Percentiles rank a stretch among this genome's conserved stretches.
These are phyloP conservation scores for Mycena metata DNA, from an alignment of 768 basidiomycete genomes.

Conservation along the genomic window DNA sequence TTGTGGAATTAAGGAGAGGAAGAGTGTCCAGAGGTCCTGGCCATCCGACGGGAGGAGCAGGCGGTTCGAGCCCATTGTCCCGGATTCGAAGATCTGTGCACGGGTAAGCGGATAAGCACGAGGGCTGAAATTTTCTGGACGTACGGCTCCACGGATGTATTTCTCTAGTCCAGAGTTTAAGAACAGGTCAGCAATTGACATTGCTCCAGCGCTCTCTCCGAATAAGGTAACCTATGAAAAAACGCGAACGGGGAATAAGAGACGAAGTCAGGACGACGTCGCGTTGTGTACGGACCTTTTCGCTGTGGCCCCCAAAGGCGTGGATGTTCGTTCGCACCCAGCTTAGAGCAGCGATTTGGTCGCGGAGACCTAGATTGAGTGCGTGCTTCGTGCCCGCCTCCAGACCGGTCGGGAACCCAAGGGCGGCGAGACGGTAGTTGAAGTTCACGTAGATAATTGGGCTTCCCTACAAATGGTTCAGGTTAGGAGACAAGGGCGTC, in stretches of 20 bases:
- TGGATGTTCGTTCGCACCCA: slow-evolving; percentile 69
- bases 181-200: slow-evolving; percentile 53
- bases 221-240: slow-evolving; percentile 56
- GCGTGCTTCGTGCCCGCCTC: slow-evolving; percentile 50
- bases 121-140: slow-evolving; percentile 19
- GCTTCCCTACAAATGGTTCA: slow-evolving; percentile 40
- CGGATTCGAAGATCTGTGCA: slow-evolving; percentile 63
- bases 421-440: slow-evolving; percentile 61
- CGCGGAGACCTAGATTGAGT: slow-evolving; percentile 56
- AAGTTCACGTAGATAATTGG: slow-evolving; percentile 62
- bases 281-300: slow-evolving; percentile 47
- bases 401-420: slow-evolving; percentile 57
- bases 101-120: no score
- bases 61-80: slow-evolving; percentile 46
- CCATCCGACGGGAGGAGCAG: slow-evolving; percentile 46
- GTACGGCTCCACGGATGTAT: slow-evolving; percentile 47
- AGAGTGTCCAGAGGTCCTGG: slow-evolving; percentile 48
- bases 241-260: not conserved
- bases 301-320: slow-evolving; percentile 65
- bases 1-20: slow-evolving; percentile 43
- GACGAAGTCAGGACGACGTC: not conserved
- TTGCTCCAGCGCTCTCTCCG: slow-evolving; percentile 63
- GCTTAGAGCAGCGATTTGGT: slow-evolving; percentile 53
- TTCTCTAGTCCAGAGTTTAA: slow-evolving; percentile 48
- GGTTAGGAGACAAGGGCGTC: not conserved